Evolutionary conservation across 1,284 basidiomycete species (phyloP).

Genomic region (Thelephora terrestris): DNA sequence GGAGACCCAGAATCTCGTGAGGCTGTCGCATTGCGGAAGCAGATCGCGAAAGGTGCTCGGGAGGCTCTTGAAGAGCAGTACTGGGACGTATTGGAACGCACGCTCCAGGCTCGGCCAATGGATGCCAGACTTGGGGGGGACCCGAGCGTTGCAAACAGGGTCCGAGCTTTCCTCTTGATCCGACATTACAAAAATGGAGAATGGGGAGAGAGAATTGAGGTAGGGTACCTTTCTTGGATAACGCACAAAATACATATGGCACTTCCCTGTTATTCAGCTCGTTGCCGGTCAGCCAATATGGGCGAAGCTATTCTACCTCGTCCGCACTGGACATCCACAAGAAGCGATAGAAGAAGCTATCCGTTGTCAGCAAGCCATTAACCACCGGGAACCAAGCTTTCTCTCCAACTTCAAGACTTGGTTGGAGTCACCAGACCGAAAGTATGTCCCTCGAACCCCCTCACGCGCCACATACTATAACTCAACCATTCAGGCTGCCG

Average conservation of each 20-base stretch:
- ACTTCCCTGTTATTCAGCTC: slow-evolving; percentile 34
- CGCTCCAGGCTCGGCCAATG: slow-evolving; percentile 73
- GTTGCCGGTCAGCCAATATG: slow-evolving; percentile 83
- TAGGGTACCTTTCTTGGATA: slow-evolving; percentile 21
- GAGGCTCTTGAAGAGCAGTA: slow-evolving; percentile 79
- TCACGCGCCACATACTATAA: slow-evolving; percentile 4
- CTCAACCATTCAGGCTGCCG: slow-evolving; percentile 42
- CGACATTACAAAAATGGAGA: slow-evolving; percentile 73
- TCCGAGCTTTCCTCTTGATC: slow-evolving; percentile 78
- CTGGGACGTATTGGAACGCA: slow-evolving; percentile 77
- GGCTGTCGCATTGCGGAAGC: slow-evolving; percentile 47
- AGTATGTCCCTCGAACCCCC: slow-evolving; percentile 30
- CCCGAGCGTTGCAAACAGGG: slow-evolving; percentile 83
- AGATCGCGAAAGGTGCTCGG: slow-evolving; percentile 65
- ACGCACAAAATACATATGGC: no score
- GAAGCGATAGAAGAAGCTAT: slow-evolving; percentile 78
- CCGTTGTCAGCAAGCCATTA: slow-evolving; percentile 65
- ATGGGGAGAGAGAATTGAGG: slow-evolving; percentile 83
- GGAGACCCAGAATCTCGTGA: slow-evolving; percentile 60
- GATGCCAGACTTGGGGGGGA: slow-evolving; percentile 89
- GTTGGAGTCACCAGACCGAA: slow-evolving; percentile 74
- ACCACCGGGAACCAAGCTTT: slow-evolving; percentile 78
- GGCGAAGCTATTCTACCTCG: slow-evolving; percentile 87
- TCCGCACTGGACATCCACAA: slow-evolving; percentile 74
- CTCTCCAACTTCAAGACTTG: slow-evolving; percentile 78